Evolutionary conservation across 2,329 filamentous ascomycete species (phyloP), one percentile per base, ranked within the genome.

Genomic region (Tolypocladium cylindrosporum): DNA sequence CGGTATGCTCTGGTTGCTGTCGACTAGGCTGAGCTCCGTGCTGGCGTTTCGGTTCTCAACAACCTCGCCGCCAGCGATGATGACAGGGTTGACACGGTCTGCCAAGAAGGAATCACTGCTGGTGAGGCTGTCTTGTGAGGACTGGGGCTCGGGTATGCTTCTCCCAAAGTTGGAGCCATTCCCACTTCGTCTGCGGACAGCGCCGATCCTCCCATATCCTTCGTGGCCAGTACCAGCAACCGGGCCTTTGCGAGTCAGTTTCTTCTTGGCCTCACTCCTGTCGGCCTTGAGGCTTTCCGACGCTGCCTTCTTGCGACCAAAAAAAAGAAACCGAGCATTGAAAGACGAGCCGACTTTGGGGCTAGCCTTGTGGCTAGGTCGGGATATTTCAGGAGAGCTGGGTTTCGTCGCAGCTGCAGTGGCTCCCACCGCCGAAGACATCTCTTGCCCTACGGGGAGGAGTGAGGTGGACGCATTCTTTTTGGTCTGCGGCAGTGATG

Each of bases 161-260:
- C 75, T 76, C 3, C 71, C 68, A 31, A 75, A 64, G 60, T 77
- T 81, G 9, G 78, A 74, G 24, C 77, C 74, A 65, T 83, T 86
- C 59, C 80, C 83, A 65, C 85, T 90, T 57, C 87, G 82, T 37
- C 87, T 81, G 59, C 85, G 82, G 37, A 76, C 66, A 6, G 79
- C 75, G 3, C 85, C 84, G 58, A 90, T 77, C 58, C 81, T 82
- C 0, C 88, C 88, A 66, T 93, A 92, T 1, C 88, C 88, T 74
- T 97, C 93, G 66, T 97, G 91, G 0, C 93, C 93, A 42, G 93
- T 97, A n/a, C 93, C 93, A 45, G 93, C 93, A 19, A 82, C 84
- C 27, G 93, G 93, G 0, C 93, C 92, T 71, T 91, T 93, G 36
- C 88, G 82, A 31, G 76, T 31, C 3, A 54, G 52, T 52, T 65